These are phyloP conservation scores for Ogataea parapolymorpha DNA, from an alignment of 805 yeast genomes.

Conservation along the genomic window DNA sequence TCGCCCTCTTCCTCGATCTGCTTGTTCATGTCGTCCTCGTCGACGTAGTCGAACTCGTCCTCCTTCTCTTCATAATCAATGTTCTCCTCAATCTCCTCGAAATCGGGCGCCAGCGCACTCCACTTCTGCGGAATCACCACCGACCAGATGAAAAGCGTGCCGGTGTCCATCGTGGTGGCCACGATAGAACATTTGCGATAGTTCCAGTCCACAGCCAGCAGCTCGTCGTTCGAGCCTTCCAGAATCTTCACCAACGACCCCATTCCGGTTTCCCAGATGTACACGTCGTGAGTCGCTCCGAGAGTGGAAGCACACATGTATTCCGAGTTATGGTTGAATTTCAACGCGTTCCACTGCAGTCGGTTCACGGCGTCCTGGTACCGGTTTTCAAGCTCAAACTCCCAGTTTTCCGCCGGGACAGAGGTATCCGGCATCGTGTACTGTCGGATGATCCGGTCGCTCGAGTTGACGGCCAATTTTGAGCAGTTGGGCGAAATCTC, in stretches of 20 bases:
- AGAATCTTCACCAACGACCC: slow-evolving; percentile 86
- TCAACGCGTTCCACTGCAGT: slow-evolving; percentile 82
- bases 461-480: slow-evolving; percentile 68
- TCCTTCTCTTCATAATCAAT: slow-evolving; percentile 84
- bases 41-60: slow-evolving; percentile 84
- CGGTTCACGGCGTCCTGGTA: slow-evolving; percentile 89
- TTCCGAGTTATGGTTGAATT: slow-evolving; percentile 73
- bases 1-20: slow-evolving; percentile 58
- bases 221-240: slow-evolving; percentile 88
- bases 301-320: slow-evolving; percentile 85
- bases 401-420: slow-evolving; percentile 18
- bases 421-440: slow-evolving; percentile 37
- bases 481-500: slow-evolving; percentile 55
- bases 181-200: slow-evolving; percentile 67
- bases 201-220: slow-evolving; percentile 87
- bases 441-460: slow-evolving; percentile 74
- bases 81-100: slow-evolving; percentile 90
- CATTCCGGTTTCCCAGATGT: slow-evolving; percentile 87
- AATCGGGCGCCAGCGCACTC: slow-evolving; percentile 96
- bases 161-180: slow-evolving; percentile 83
- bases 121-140: slow-evolving; percentile 84
- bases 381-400: slow-evolving; percentile 67
- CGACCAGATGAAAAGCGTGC: slow-evolving; percentile 79
- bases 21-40: slow-evolving; percentile 60
- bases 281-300: slow-evolving; percentile 85